Evolutionary conservation across 192 early-diverging fungal genomes (phyloP).

Genomic region (Podila epicladia): DNA sequence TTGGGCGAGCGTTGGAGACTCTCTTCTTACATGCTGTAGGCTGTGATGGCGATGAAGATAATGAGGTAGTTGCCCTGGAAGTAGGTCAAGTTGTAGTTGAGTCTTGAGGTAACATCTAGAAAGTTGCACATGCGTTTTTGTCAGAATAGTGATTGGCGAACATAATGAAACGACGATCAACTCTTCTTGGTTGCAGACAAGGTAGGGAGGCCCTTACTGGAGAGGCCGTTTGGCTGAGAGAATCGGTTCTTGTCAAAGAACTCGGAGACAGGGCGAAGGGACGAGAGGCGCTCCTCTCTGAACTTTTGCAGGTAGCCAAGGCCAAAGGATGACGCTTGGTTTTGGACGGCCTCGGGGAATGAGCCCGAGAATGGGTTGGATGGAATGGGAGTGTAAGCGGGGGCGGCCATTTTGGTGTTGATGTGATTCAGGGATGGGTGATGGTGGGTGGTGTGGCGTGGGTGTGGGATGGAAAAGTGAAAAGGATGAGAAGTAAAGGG

Average conservation of each 20-base stretch:
- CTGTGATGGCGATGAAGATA: constrained; percentile 61
- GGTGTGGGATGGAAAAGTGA: background rate
- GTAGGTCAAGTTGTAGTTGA: constrained; percentile 67
- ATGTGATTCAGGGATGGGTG: background rate
- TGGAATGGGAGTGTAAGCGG: constrained; percentile 35
- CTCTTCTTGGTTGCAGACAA: background rate
- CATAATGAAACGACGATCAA: too few species aligned
- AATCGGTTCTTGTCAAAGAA: constrained; percentile 69
- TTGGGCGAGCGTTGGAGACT: background rate
- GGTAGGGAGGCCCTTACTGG: constrained; percentile 20
- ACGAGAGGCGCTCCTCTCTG: constrained; percentile 60
- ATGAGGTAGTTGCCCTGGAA: constrained; percentile 71
- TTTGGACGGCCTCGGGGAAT: constrained; percentile 36
- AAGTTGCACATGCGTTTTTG: background rate
- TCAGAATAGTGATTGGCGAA: too few species aligned
- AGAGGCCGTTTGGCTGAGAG: constrained; percentile 53
- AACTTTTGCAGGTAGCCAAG: constrained; percentile 59
- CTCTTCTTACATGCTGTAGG: constrained; percentile 63
- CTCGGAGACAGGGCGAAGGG: constrained; percentile 58
- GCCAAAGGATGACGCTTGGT: constrained; percentile 33
- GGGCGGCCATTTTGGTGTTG: constrained; percentile 30
- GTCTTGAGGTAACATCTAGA: constrained; percentile 49
- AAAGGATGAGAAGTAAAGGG: background rate
- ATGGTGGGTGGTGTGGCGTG: background rate
- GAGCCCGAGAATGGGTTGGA: constrained; percentile 42